Conservation (phyloP, 768 basidiomycete genomes). For the Boletus sp. region DNA sequence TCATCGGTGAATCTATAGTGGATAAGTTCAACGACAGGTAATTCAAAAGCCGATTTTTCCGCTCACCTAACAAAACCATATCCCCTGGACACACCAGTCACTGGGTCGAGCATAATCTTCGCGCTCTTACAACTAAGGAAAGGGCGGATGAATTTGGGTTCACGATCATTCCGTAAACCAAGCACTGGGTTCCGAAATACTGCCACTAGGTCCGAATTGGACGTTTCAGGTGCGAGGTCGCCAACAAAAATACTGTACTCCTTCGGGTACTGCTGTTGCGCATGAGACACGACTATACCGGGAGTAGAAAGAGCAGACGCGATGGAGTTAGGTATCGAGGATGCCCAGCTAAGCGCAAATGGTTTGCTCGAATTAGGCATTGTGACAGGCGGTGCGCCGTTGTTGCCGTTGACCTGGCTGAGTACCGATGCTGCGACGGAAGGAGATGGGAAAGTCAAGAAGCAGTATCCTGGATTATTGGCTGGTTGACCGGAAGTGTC, state of each 20-base stretch:
- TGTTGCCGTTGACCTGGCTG: constrained; percentile 55
- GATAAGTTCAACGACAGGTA: constrained; percentile 3
- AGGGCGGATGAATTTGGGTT: constrained; percentile 84
- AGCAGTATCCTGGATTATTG: constrained; percentile 87
- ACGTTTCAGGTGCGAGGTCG: constrained; percentile 89
- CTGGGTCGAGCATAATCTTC: constrained; percentile 92
- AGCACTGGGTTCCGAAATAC: constrained; percentile 89
- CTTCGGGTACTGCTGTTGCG: constrained; percentile 64
- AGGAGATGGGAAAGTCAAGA: constrained; percentile 79
- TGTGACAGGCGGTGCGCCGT: constrained; percentile 43
- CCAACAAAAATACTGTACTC: constrained; percentile 96
- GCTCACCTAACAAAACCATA: constrained; percentile 89
- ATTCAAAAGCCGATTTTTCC: constrained; percentile 6
- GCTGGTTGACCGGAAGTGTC: constrained; percentile 62
- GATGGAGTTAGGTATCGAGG: constrained; percentile 38
- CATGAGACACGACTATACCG: constrained; percentile 23
- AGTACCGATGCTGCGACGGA: constrained; percentile 69
- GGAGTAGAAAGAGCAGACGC: constrained; percentile 32
- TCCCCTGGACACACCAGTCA: constrained; percentile 84
- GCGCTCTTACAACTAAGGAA: constrained; percentile 94
- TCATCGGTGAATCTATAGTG: constrained; percentile 79
- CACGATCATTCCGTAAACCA: constrained; percentile 80
- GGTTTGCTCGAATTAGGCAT: constrained; percentile 89
- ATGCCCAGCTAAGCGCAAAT: constrained; percentile 81
- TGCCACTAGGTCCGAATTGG: constrained; percentile 93